phyloP scores from a whole-genome alignment of 768 basidiomycete species.

The Suillus weaverae region DNA sequence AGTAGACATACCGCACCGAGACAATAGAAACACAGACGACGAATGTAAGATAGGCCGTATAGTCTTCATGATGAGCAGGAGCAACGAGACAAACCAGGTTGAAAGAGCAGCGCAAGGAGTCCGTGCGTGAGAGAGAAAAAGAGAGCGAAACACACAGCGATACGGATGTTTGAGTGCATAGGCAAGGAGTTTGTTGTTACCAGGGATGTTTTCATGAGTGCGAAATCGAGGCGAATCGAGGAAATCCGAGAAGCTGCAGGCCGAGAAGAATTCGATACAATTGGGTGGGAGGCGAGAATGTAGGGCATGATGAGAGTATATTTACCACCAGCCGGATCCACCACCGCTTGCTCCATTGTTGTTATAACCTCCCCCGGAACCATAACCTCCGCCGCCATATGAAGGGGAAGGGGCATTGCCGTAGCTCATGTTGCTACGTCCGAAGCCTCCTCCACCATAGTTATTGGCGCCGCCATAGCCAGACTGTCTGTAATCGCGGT shows the following conservation, averaged over 20 bases:
- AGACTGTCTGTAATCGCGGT: conserved; percentile 34
- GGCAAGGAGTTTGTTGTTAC: conserved; percentile 17
- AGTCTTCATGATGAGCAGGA: conserved; percentile 48
- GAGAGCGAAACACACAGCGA: conserved; percentile 27
- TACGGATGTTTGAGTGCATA: conserved; percentile 13
- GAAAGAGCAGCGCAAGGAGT: conserved; percentile 65
- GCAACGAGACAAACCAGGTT: conserved; percentile 56
- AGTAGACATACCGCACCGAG: conserved; percentile 30
- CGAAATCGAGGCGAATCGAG: conserved; percentile 17
- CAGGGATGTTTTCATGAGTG: conserved; percentile 26
- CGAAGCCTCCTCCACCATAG: conserved; percentile 31
- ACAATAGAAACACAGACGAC: conserved; percentile 40
- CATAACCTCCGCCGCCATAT: conserved; percentile 33
- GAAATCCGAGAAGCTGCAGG: conserved; percentile 16
- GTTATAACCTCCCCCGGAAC: conserved; percentile 41
- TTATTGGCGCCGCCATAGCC: conserved; percentile 37
- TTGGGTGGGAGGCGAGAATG: conserved; percentile 10
- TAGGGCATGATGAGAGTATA: conserved; percentile 7
- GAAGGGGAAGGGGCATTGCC: conserved; percentile 21
- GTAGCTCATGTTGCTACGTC: conserved; percentile 27
- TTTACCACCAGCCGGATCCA: conserved; percentile 52
- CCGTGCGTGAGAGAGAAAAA: conserved; percentile 34
- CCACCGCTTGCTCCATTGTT: conserved; percentile 25
- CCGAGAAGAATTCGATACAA: conserved; percentile 8
- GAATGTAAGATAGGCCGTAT: conserved; percentile 42